phyloP scores from a whole-genome alignment of 257 asterid species.

The Lycium barbarum region DNA sequence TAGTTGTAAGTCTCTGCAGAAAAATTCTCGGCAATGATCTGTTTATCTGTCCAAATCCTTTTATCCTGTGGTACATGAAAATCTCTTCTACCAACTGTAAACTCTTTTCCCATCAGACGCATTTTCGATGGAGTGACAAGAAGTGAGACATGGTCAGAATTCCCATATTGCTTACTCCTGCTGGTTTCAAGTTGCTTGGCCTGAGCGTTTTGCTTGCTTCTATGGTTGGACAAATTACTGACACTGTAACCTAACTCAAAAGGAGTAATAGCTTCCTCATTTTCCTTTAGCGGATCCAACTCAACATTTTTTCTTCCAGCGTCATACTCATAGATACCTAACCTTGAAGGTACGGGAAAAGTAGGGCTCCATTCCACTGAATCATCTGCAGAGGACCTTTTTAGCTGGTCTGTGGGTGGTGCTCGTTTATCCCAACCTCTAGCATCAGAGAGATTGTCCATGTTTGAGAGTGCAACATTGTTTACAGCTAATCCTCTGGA shows the following conservation, averaged over 20 bases:
- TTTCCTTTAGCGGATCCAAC: constrained; percentile 32
- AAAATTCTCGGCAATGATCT: constrained; percentile 42
- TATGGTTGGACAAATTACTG: constrained; percentile 33
- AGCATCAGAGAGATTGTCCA: constrained; percentile 37
- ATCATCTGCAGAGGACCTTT: constrained; percentile 43
- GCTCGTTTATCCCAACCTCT: constrained; percentile 41
- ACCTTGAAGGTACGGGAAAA: constrained; percentile 46
- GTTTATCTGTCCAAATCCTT: constrained; percentile 58
- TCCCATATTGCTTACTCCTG: constrained; percentile 36
- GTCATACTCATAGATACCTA: constrained; percentile 43
- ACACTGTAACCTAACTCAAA: constrained; percentile 35
- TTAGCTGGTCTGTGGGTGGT: constrained; percentile 43
- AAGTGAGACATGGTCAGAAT: constrained; percentile 38
- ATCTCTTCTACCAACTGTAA: constrained; percentile 50
- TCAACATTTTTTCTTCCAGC: constrained; percentile 36
- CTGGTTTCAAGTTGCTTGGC: constrained; percentile 43
- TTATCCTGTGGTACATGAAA: constrained; percentile 46
- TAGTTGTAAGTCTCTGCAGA: constrained; percentile 29
- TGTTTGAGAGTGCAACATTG: constrained; percentile 26
- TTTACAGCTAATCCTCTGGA: constrained; percentile 42
- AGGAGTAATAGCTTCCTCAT: constrained; percentile 36
- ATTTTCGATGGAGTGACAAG: constrained; percentile 55
- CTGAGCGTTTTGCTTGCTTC: constrained; percentile 39
- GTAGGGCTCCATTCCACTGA: constrained; percentile 40
- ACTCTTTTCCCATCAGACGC: constrained; percentile 85